Evolutionary conservation across 345 rosid species (phyloP), one percentile per base, ranked within the genome.

Genomic region (Ricinus communis): DNA sequence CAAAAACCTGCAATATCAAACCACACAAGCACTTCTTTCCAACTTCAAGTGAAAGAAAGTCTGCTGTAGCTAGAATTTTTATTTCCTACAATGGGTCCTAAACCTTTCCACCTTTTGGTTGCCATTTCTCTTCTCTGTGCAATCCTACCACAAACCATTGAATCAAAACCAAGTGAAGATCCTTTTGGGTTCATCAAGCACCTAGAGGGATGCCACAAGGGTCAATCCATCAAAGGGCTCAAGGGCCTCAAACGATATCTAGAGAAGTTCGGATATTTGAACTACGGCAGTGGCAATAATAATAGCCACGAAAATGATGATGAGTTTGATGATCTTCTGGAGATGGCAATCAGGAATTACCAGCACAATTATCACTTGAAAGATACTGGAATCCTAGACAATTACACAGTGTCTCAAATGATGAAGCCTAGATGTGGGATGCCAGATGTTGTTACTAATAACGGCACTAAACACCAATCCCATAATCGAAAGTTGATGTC

Each of bases 371-470:
- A 49, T 65, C 14, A 40, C 43, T 31, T 80, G 33, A 43, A 76
- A 0, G 33, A 33, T 14, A 72, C 75, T 1, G 75, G 80, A 58
- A 43, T 19, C 18, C 24, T 80, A 0, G 74, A 68, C 15, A n/a
- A 25, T 2, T 1, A 55, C 2, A 68, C 79, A 4, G 50, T 10
- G 8, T 19, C 54, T 45, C 28, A 38, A 19, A 75, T 79, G 66
- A 62, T 60, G 70, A 58, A n/a, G 46, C 82, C 69, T 3, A 11
- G 77, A 27, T 80, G 80, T 14, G 74, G 77, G 4, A 43, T 56
- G 59, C 61, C 80, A 11, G 77, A 76, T 65, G 58, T 66, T 22
- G 62, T 66, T 36, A 68, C 16, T 24, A 64, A n/a, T 45, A 19
- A 18, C 10, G 19, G 25, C 27, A 59, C 14, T 19, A 24, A 22